phyloP scores from a whole-genome alignment of 176 grass and related monocot species.

The Aegilops sharonensis region DNA sequence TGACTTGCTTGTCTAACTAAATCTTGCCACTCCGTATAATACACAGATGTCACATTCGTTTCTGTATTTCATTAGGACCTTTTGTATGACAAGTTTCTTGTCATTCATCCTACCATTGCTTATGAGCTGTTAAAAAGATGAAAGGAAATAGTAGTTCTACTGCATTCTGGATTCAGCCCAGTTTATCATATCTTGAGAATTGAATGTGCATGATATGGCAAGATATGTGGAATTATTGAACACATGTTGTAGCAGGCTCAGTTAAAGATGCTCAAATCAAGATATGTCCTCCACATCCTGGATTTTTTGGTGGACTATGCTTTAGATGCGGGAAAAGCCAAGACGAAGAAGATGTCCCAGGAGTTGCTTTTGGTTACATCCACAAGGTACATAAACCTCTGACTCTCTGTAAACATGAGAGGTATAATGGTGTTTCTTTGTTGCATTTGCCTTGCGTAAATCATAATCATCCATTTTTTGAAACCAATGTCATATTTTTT shows the following conservation, averaged over 20 bases:
- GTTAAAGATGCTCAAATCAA: conserved; percentile 40
- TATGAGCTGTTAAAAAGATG: not conserved
- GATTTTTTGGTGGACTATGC: conserved; percentile 62
- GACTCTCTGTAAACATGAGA: not conserved
- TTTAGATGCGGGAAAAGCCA: conserved; percentile 46
- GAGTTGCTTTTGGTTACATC: conserved; percentile 84
- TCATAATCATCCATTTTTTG: not conserved
- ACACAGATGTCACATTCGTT: not conserved
- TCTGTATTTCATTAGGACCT: not conserved
- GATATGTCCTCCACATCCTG: conserved; percentile 66
- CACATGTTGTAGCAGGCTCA: conserved; percentile 38
- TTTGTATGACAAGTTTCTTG: not conserved
- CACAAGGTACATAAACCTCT: conserved; percentile 53
- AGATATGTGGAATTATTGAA: not conserved
- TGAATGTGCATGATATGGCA: conserved; percentile 16
- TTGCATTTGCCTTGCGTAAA: conserved; percentile 4
- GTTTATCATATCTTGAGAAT: not conserved
- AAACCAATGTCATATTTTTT: not conserved
- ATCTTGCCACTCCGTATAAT: not conserved
- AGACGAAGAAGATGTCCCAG: conserved; percentile 68
- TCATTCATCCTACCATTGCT: not conserved
- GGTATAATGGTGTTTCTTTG: not conserved
- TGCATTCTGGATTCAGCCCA: not conserved
- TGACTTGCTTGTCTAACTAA: not conserved
- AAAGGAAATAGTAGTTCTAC: not conserved